Conservation (phyloP, 768 basidiomycete species). For the Tylopilus felleus region DNA sequence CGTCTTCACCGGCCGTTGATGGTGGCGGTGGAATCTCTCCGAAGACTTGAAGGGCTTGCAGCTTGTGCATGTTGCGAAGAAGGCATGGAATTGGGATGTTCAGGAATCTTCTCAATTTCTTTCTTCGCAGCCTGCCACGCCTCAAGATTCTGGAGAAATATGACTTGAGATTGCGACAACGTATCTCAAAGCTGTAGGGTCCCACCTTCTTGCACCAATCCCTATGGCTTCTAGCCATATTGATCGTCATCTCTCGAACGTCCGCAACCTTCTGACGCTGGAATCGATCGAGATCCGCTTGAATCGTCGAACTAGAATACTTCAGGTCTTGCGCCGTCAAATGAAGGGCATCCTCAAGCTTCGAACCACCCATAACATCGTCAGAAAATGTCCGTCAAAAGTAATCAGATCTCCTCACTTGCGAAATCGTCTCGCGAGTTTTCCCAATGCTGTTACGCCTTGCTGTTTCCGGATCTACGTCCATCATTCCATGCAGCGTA, state of each 20-base stretch:
- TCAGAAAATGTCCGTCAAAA: slow-evolving; percentile 18
- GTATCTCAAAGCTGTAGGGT: slow-evolving; percentile 2
- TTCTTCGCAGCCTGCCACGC: slow-evolving; percentile 96
- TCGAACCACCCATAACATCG: slow-evolving; percentile 16
- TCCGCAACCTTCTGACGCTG: slow-evolving; percentile 99
- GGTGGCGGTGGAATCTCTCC: slow-evolving; percentile 69
- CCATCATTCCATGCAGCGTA: slow-evolving; percentile 97
- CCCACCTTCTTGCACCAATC: slow-evolving; percentile 96
- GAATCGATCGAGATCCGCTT: slow-evolving; percentile 96
- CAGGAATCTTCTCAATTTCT: slow-evolving; percentile 86
- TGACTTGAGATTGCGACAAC: slow-evolving; percentile 13
- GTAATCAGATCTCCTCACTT: slow-evolving; percentile 47
- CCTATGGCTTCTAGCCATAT: slow-evolving; percentile 83
- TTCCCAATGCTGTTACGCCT: slow-evolving; percentile 91
- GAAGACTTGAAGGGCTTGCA: slow-evolving; percentile 38
- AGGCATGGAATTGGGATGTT: slow-evolving; percentile 77
- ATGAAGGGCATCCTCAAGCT: slow-evolving; percentile 96
- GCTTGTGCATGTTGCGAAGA: slow-evolving; percentile 33
- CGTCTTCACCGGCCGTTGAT: slow-evolving; percentile 55
- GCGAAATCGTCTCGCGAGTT: slow-evolving; percentile 91
- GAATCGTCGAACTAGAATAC: slow-evolving; percentile 93
- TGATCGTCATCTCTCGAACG: slow-evolving; percentile 88
- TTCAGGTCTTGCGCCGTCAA: slow-evolving; percentile 91
- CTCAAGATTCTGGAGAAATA: slow-evolving; percentile 74
- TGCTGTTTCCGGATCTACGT: slow-evolving; percentile 95